Evolutionary conservation across 352 stramenopile species (phyloP).

Genomic region (Phytophthora sojae): DNA sequence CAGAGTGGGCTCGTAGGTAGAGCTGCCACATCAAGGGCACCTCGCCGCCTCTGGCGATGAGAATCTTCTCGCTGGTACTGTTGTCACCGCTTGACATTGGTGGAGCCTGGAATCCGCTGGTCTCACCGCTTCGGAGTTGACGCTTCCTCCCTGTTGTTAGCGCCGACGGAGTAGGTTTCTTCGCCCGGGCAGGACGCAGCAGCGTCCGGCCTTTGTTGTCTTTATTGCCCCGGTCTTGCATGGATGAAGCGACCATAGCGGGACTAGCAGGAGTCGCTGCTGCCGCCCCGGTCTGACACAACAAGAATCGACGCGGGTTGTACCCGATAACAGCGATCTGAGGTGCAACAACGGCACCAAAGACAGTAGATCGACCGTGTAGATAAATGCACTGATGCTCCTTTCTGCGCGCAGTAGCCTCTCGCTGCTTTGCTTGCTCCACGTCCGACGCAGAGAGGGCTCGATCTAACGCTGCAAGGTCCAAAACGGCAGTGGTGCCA

Average conservation of each 20-base stretch:
- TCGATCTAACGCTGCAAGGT: conserved; percentile 59
- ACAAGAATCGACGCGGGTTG: conserved; percentile 45
- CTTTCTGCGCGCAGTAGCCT: conserved; percentile 53
- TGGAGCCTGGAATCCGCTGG: conserved; percentile 6
- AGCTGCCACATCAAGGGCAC: conserved; percentile 50
- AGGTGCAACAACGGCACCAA: conserved; percentile 50
- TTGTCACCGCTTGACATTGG: conserved; percentile 10
- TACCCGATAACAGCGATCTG: conserved; percentile 57
- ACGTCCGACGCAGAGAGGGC: conserved; percentile 45
- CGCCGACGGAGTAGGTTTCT: conserved; percentile 13
- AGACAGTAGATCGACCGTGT: conserved; percentile 52
- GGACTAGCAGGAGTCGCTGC: neutral
- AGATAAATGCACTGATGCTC: conserved; percentile 69
- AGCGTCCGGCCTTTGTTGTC: conserved; percentile 30
- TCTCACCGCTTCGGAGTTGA: conserved; percentile 22
- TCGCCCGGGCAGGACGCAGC: conserved; percentile 24
- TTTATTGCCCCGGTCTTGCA: conserved; percentile 24
- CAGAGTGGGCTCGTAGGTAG: conserved; percentile 37
- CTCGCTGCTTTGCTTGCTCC: conserved; percentile 39
- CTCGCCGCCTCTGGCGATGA: conserved; percentile 29
- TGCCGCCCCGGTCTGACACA: neutral
- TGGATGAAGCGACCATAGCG: neutral
- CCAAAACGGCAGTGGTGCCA: conserved; percentile 49
- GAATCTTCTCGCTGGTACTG: conserved; percentile 21
- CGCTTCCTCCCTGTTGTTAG: conserved; percentile 23